Conservation (phyloP, 108 stramenopile species). For the Cyclostephanos invisitatus region DNA sequence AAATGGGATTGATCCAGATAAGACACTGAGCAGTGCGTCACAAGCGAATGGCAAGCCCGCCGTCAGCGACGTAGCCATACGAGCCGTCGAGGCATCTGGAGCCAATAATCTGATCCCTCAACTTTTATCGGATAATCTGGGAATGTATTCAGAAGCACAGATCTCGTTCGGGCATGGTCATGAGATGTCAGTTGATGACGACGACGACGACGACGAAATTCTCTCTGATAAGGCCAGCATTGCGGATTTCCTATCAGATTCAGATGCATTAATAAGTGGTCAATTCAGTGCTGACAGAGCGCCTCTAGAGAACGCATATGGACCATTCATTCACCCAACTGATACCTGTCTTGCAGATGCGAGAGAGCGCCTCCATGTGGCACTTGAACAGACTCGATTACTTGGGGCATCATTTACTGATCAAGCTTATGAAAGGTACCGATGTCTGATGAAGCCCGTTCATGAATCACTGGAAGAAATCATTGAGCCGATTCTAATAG, state of each 20-base stretch:
- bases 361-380: constrained; percentile 60
- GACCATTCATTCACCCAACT: constrained; percentile 56
- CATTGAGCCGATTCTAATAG: constrained; percentile 36
- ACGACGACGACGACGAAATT: constrained; percentile 10
- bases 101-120: neutral
- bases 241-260: constrained; percentile 10
- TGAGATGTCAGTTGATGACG: constrained; percentile 5
- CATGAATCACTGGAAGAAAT: constrained; percentile 31
- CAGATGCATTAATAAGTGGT: constrained; percentile 2
- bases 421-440: constrained; percentile 76
- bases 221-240: constrained; percentile 15
- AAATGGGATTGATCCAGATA: neutral
- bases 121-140: neutral
- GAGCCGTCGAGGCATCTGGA: neutral
- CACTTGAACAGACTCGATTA: constrained; percentile 71
- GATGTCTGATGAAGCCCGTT: constrained; percentile 62
- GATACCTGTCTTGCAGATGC: constrained; percentile 71
- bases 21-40: neutral
- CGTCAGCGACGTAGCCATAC: neutral
- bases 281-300: constrained; percentile 8
- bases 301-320: constrained; percentile 16
- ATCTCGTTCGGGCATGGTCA: constrained; percentile 3
- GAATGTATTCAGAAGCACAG: neutral
- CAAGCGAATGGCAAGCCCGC: neutral
- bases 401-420: constrained; percentile 73